Conservation (phyloP, 306 rosid genomes). For the Corylus avellana region DNA sequence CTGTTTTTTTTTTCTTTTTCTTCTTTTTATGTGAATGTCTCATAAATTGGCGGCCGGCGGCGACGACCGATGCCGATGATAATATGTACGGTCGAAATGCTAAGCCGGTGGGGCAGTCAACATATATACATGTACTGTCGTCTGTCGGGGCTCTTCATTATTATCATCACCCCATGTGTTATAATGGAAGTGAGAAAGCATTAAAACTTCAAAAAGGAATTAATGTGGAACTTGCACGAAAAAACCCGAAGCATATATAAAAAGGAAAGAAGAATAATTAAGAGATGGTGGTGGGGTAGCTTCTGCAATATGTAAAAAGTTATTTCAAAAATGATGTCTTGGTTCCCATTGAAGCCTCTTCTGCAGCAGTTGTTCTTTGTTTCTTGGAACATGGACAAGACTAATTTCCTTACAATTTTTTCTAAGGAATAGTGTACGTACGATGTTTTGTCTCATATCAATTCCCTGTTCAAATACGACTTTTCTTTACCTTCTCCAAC, state of each 20-base stretch:
- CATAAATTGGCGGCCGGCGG: neutral
- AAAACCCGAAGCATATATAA: no score
- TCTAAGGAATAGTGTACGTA: neutral
- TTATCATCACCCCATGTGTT: neutral
- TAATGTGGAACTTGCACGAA: neutral
- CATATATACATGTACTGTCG: neutral
- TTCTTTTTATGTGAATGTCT: neutral
- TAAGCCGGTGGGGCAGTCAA: neutral
- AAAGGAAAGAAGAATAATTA: neutral
- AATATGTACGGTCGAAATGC: neutral
- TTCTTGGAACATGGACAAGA: neutral
- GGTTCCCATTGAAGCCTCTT: slow-evolving; percentile 14
- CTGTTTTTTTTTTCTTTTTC: neutral
- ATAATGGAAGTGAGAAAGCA: neutral
- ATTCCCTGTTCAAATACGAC: neutral
- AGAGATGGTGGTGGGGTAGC: neutral
- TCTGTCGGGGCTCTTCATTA: neutral
- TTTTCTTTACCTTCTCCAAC: neutral
- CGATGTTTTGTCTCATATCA: neutral
- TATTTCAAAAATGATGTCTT: slow-evolving; percentile 9
- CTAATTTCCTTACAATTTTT: neutral
- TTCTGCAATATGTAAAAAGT: no score
- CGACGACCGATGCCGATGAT: neutral
- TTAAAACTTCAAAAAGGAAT: neutral
- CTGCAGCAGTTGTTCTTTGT: neutral